These are phyloP conservation scores for Trifolium pratense DNA, from an alignment of 306 rosid species.

Conservation along the genomic window DNA sequence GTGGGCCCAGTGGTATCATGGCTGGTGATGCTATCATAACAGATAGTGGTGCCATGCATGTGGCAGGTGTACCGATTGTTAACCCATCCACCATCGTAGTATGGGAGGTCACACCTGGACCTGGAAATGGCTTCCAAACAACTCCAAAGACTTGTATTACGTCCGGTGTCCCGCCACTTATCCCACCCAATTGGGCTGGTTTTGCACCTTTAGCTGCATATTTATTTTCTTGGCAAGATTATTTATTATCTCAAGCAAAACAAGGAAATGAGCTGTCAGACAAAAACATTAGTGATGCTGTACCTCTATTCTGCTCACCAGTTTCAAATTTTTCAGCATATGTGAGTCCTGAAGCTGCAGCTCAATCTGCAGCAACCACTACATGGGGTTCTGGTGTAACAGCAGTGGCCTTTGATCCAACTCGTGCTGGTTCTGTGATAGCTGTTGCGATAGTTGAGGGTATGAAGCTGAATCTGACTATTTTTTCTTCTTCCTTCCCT, in stretches of 20 bases:
- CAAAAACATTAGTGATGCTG: constrained; percentile 63
- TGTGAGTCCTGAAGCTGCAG: constrained; percentile 96
- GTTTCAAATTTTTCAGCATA: constrained; percentile 98
- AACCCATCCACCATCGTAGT: constrained; percentile 98
- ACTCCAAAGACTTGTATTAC: constrained; percentile 74
- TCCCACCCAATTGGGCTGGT: constrained; percentile 83
- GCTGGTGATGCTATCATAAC: constrained; percentile 98
- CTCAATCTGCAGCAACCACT: constrained; percentile 97
- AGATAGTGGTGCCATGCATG: constrained; percentile 97
- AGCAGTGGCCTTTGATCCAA: constrained; percentile 97
- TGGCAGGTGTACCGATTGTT: constrained; percentile 97
- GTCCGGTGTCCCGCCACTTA: constrained; percentile 75
- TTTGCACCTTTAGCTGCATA: constrained; percentile 94
- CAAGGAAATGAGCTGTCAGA: constrained; percentile 80
- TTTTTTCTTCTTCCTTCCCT: not conserved
- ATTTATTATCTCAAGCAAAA: constrained; percentile 73
- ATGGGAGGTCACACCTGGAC: constrained; percentile 99
- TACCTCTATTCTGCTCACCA: constrained; percentile 90
- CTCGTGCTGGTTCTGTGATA: constrained; percentile 95
- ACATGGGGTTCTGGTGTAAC: constrained; percentile 99
- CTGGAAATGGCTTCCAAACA: constrained; percentile 90
- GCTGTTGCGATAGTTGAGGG: constrained; percentile 97
- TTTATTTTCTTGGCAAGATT: constrained; percentile 95
- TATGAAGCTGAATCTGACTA: constrained; percentile 44
- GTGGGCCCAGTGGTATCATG: constrained; percentile 99